Evolutionary conservation across 768 basidiomycete species (phyloP).

Genomic region (Auriscalpium vulgare): DNA sequence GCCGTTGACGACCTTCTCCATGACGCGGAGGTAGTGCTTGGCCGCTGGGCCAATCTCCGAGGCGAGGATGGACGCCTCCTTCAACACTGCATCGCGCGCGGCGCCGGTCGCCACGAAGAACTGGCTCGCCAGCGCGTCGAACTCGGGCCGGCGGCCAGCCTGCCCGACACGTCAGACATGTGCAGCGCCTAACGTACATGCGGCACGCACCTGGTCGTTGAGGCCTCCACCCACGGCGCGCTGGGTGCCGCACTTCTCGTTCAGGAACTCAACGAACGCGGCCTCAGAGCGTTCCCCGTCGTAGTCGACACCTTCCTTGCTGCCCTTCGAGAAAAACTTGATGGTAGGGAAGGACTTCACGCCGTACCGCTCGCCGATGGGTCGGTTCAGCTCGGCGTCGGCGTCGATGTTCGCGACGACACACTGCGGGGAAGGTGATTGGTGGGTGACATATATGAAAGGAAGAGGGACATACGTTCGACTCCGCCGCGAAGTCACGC

Average conservation of each 20-base stretch:
- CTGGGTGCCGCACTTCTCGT: constrained; percentile 80
- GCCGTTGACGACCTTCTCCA: constrained; percentile 76
- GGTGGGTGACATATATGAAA: neutral
- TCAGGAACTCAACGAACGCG: constrained; percentile 73
- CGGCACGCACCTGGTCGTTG: constrained; percentile 46
- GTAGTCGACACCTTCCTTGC: constrained; percentile 54
- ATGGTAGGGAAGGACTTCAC: constrained; percentile 86
- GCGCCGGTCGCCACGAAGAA: constrained; percentile 59
- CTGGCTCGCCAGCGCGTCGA: constrained; percentile 70
- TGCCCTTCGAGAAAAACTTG: constrained; percentile 84
- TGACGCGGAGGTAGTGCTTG: constrained; percentile 80
- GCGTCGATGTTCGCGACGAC: constrained; percentile 88
- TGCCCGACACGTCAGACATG: constrained; percentile 19
- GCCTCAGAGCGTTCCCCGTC: constrained; percentile 62
- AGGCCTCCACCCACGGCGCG: constrained; percentile 80
- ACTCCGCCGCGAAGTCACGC: constrained; percentile 66
- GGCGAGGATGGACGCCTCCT: constrained; percentile 54
- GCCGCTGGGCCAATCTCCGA: constrained; percentile 42
- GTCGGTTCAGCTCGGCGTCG: constrained; percentile 73
- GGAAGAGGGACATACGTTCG: constrained; percentile 40
- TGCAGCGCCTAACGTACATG: neutral
- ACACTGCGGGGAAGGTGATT: constrained; percentile 42
- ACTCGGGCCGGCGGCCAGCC: constrained; percentile 75
- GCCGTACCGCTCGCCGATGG: constrained; percentile 61
- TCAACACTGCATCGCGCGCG: constrained; percentile 51